Percentiles rank a stretch among this genome's conserved stretches.
These are phyloP conservation scores for Acrocalymma vagum DNA, from an alignment of 2,329 filamentous ascomycete genomes.

Conservation along the genomic window DNA sequence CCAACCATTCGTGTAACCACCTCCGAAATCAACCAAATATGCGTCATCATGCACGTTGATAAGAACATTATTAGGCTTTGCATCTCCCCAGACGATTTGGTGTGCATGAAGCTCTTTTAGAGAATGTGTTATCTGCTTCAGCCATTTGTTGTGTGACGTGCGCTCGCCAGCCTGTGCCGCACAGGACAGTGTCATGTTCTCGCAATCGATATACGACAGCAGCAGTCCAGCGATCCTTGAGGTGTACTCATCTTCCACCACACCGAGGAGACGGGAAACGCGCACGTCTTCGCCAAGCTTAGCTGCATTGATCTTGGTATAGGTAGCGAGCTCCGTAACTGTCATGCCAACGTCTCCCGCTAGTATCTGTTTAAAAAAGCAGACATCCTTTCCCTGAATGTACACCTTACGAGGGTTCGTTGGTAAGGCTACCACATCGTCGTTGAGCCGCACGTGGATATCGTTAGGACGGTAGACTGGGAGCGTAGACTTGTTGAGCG, in stretches of 20 bases:
- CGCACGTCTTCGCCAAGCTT: slow-evolving; percentile 18
- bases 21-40: slow-evolving; percentile 53
- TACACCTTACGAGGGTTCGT: slow-evolving; percentile 15
- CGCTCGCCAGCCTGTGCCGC: too few species aligned
- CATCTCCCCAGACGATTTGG: slow-evolving; percentile 33
- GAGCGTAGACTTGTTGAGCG: slow-evolving; percentile 13
- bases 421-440: slow-evolving; percentile 15
- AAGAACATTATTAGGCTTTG: slow-evolving; percentile 47
- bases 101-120: slow-evolving; percentile 22
- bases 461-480: slow-evolving; percentile 15
- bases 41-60: slow-evolving; percentile 47
- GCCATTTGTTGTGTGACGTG: slow-evolving; percentile 9
- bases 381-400: slow-evolving; percentile 13
- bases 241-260: slow-evolving; percentile 19
- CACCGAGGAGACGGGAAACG: slow-evolving; percentile 19
- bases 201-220: slow-evolving; percentile 25
- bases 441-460: slow-evolving; percentile 17
- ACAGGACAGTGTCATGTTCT: slow-evolving; percentile 18
- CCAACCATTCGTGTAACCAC: slow-evolving; percentile 52
- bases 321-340: slow-evolving; percentile 16
- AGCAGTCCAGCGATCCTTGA: slow-evolving; percentile 19
- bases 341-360: slow-evolving; percentile 17
- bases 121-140: slow-evolving; percentile 9
- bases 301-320: slow-evolving; percentile 21
- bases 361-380: slow-evolving; percentile 18